phyloP scores from a whole-genome alignment of 78 protist genomes.

The Thecamonas trahens region DNA sequence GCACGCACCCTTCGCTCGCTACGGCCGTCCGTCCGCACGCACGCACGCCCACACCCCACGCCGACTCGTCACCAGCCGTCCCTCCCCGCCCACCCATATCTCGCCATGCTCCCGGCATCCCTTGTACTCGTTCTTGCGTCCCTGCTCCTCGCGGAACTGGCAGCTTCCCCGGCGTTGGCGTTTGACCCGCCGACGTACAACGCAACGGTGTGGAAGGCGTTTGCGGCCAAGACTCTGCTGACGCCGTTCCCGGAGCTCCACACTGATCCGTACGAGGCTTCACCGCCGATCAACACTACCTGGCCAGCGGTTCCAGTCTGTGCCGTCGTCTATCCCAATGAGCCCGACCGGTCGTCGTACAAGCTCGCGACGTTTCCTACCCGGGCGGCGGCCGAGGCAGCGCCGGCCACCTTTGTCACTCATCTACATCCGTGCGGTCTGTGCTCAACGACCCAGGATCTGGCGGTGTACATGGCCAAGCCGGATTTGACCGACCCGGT shows the following conservation, averaged over 20 bases:
- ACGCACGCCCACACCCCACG: too few species aligned
- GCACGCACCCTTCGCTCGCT: too few species aligned
- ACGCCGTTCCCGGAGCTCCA: conserved; percentile 24
- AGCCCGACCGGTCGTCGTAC: conserved; percentile 27
- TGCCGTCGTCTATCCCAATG: conserved; percentile 35
- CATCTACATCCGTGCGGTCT: conserved; percentile 48
- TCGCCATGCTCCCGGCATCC: too few species aligned
- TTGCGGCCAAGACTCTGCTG: conserved; percentile 31
- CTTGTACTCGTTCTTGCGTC: too few species aligned
- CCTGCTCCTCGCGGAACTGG: too few species aligned
- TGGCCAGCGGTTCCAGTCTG: conserved; percentile 31
- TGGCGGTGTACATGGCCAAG: conserved; percentile 31
- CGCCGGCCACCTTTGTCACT: conserved; percentile 52
- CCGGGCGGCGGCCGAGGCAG: conserved; percentile 24
- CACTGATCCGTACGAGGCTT: conserved; percentile 42
- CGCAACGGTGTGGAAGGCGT: conserved; percentile 50
- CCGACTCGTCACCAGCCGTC: too few species aligned
- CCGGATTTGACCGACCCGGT: conserved; percentile 50
- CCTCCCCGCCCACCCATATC: too few species aligned
- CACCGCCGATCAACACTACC: conserved; percentile 19
- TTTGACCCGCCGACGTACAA: conserved; percentile 48
- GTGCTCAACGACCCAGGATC: conserved; percentile 44
- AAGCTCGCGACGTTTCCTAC: conserved; percentile 21
- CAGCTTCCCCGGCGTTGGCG: background rate
- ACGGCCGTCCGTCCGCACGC: too few species aligned